phyloP scores from a whole-genome alignment of 331 rosid genomes.

The Erythrophleum ivorense region DNA sequence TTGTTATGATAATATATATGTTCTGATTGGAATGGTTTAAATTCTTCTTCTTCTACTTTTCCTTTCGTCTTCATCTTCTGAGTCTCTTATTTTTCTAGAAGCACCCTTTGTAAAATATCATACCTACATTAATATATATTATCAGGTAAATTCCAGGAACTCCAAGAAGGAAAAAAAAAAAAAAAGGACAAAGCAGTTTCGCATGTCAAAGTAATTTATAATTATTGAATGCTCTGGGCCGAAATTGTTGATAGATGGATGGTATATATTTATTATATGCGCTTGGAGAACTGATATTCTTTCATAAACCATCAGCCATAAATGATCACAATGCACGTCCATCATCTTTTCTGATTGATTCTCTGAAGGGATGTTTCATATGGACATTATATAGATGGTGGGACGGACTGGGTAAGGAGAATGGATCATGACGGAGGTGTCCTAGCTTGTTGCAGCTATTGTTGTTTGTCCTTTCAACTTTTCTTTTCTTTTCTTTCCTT shows the following conservation, averaged over 20 bases:
- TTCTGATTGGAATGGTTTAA: background rate
- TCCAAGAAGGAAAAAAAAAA: background rate
- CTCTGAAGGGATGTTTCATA: conserved; percentile 36
- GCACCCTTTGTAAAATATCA: background rate
- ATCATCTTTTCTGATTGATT: conserved; percentile 41
- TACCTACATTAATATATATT: background rate
- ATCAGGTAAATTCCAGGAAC: background rate
- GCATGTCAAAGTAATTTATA: background rate
- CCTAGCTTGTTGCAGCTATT: background rate
- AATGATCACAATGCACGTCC: conserved; percentile 28
- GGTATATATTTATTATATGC: no score
- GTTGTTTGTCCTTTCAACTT: conserved; percentile 20
- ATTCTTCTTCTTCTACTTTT: background rate
- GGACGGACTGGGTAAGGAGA: conserved; percentile 21
- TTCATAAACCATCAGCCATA: background rate
- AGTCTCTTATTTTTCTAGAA: background rate
- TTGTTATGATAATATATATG: background rate
- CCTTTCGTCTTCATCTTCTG: background rate
- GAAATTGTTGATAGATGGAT: background rate
- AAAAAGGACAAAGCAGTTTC: background rate
- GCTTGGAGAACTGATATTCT: background rate
- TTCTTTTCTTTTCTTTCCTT: conserved; percentile 18
- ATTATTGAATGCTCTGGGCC: background rate
- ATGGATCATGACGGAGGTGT: background rate
- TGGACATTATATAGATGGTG: conserved; percentile 9